phyloP scores from a whole-genome alignment of 148 eudicot species.

The Gaultheria prostrata region DNA sequence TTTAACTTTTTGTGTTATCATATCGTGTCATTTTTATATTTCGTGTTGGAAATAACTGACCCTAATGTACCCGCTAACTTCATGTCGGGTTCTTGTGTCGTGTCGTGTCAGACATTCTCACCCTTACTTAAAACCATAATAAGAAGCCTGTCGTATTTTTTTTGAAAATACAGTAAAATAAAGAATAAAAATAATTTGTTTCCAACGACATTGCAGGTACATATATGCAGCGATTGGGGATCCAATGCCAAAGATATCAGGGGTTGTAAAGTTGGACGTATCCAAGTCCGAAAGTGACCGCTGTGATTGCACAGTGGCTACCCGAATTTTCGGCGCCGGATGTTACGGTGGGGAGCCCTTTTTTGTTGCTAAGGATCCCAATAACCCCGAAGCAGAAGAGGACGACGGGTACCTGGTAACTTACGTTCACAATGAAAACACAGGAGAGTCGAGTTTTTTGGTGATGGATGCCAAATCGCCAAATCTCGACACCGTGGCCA shows the following conservation, averaged over 20 bases:
- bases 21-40: no score
- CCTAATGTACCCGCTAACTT: no score
- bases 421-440: slow-evolving; percentile 51
- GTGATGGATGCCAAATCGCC: slow-evolving; percentile 73
- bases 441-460: slow-evolving; percentile 48
- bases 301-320: slow-evolving; percentile 47
- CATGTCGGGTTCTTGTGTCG: no score
- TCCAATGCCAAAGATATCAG: slow-evolving; percentile 44
- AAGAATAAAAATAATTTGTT: neutral
- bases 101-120: no score
- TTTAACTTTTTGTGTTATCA: no score
- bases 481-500: slow-evolving; percentile 48
- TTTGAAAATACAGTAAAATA: neutral
- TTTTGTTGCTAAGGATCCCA: slow-evolving; percentile 56
- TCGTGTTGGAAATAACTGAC: no score
- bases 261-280: slow-evolving; percentile 66
- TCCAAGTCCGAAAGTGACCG: slow-evolving; percentile 28
- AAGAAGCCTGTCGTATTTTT: neutral
- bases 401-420: slow-evolving; percentile 67
- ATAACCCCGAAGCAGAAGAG: slow-evolving; percentile 47
- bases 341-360: slow-evolving; percentile 73
- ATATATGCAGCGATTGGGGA: slow-evolving; percentile 54
- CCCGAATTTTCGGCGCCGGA: slow-evolving; percentile 38
- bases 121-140: neutral
- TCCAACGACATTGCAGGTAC: slow-evolving; percentile 25